Evolutionary conservation across 768 basidiomycete genomes (phyloP).

Genomic region (Boletus tylopilopsis): DNA sequence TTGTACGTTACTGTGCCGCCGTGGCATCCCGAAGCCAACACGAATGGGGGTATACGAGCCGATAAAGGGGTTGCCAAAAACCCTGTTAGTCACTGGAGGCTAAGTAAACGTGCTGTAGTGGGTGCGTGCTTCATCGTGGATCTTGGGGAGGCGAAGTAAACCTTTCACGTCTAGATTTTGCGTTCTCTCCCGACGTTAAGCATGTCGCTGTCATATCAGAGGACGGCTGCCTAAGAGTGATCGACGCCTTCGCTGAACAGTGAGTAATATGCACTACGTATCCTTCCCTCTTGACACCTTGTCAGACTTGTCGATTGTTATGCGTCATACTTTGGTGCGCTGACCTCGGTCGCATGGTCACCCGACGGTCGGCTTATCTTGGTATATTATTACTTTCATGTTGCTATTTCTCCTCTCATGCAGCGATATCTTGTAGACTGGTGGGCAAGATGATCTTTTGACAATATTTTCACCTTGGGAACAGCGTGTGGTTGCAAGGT

Average conservation of each 20-base stretch:
- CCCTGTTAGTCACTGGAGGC: constrained; percentile 87
- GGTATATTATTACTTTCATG: constrained; percentile 34
- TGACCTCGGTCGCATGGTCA: constrained; percentile 92
- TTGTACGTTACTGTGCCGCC: constrained; percentile 81
- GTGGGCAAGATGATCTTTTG: constrained; percentile 94
- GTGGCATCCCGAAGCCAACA: constrained; percentile 65
- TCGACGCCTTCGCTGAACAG: constrained; percentile 87
- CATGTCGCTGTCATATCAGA: constrained; percentile 88
- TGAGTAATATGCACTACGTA: constrained; percentile 33
- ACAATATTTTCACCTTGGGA: constrained; percentile 96
- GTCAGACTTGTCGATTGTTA: constrained; percentile 88
- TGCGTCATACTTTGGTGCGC: constrained; percentile 89
- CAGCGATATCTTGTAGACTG: constrained; percentile 52
- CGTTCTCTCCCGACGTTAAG: constrained; percentile 91
- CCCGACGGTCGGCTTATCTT: constrained; percentile 93
- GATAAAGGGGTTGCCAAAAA: constrained; percentile 77
- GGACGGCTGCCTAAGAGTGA: constrained; percentile 86
- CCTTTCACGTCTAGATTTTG: constrained; percentile 57
- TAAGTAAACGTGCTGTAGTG: constrained; percentile 67
- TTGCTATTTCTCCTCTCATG: background rate
- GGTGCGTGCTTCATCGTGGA: constrained; percentile 42
- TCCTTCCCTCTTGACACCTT: constrained; percentile 1
- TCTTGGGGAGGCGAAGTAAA: background rate
- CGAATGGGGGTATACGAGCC: constrained; percentile 32
- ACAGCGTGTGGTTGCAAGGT: constrained; percentile 89